Evolutionary conservation across 768 basidiomycete genomes (phyloP), one percentile per base, ranked within the genome.

Genomic region (Leucosporidium yakuticum): DNA sequence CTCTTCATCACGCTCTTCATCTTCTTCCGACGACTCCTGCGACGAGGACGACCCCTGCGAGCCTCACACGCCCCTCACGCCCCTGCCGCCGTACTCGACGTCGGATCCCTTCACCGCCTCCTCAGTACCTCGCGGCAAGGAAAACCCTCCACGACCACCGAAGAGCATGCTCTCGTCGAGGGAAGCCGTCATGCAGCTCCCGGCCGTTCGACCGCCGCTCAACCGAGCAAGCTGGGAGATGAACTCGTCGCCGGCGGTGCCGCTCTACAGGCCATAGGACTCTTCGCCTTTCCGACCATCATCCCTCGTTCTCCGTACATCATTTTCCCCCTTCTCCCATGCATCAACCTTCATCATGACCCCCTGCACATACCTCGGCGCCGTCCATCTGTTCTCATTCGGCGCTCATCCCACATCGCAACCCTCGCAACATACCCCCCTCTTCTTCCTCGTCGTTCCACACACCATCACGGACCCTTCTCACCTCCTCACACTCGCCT

Each of bases 41-140:
- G 54, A 61, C 48, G 64, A 67, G 34, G 64, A 65, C 55, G 62
- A 66, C 62, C 48, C 49, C 19, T n/a, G 47, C 31, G 62, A 68
- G 29, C 73, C 73, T 4, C 67, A 60, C 63, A 74, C 73, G 44
- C 73, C 73, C 34, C 53, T 64, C 29, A 69, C 70, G 20, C 73
- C 73, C 2, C 51, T 68, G 14, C 60, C 70, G 20, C 54, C 65
- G 1, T 67, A 60, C 58, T 53, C 69, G 2, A 21, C 57, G 15
- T 20, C 53, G 50, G 73, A 89, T 78, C 66, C 65, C 39, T 60
- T 65, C n/a, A 76, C 83, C 72, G 82, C 85, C 23, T 78, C 73
- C 17, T 70, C 72, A 5, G 80, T 81, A 29, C 78, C 81, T 15
- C 39, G 39, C 9, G 93, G 91, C 77, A 80, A 68, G 61, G 64